Conservation (phyloP, 139 green algal species). For the Auxenochlorella protothecoides region DNA sequence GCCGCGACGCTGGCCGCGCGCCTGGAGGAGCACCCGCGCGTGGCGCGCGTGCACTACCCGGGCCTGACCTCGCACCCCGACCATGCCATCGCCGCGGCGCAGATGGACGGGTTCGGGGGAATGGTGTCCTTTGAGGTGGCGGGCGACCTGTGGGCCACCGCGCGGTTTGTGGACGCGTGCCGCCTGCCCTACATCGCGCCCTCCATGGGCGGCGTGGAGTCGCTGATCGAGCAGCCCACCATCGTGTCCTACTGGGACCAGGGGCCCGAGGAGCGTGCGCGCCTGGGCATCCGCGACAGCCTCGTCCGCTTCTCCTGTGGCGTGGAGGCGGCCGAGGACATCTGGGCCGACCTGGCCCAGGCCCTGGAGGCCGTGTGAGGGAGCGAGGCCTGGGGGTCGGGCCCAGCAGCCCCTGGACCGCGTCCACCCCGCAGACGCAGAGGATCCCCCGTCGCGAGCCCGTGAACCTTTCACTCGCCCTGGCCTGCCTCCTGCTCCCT, state of each 20-base stretch:
- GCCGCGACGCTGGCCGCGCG: conserved; percentile 56
- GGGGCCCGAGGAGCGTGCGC: conserved; percentile 72
- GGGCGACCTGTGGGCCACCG: conserved; percentile 79
- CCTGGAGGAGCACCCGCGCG: conserved; percentile 73
- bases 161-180: conserved; percentile 84
- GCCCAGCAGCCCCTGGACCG: too few species aligned
- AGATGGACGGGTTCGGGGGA: conserved; percentile 94
- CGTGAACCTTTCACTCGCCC: background rate
- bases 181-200: conserved; percentile 96
- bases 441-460: too few species aligned
- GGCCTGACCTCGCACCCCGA: conserved; percentile 86
- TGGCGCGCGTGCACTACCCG: conserved; percentile 62
- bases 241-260: conserved; percentile 84
- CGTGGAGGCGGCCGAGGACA: conserved; percentile 87
- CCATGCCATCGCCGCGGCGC: conserved; percentile 77
- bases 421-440: too few species aligned
- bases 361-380: conserved; percentile 45
- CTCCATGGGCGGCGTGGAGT: conserved; percentile 92
- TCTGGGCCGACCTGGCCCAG: conserved; percentile 90
- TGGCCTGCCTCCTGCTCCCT: background rate
- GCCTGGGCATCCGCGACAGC: conserved; percentile 97
- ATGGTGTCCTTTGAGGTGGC: conserved; percentile 90
- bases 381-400: too few species aligned
- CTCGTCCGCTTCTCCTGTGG: conserved; percentile 87
- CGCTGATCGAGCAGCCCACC: conserved; percentile 96